Evolutionary conservation across 768 basidiomycete genomes (phyloP).

Genomic region (Termitomyces sp.): DNA sequence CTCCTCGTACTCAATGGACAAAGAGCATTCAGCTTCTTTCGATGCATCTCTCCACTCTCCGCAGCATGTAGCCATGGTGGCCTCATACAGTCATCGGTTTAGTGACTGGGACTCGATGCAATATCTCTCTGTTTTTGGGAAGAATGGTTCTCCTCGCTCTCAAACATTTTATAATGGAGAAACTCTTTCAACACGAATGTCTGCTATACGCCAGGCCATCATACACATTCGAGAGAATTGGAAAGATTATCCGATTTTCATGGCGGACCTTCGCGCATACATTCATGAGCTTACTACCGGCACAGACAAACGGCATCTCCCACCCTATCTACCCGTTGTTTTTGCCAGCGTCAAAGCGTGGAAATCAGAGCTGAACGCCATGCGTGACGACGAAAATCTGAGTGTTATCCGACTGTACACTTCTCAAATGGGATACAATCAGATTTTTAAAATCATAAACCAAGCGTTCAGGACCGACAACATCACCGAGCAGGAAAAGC

Average conservation of each 20-base stretch:
- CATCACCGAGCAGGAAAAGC: conserved; percentile 9
- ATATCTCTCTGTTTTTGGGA: conserved; percentile 9
- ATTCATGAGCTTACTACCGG: conserved; percentile 3
- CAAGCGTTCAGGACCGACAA: conserved; percentile 10
- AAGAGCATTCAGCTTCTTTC: too few relatives aligned
- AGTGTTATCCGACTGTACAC: conserved; percentile 14
- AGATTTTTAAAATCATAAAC: conserved; percentile 13
- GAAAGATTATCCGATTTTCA: conserved; percentile 7
- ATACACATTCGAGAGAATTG: conserved; percentile 11
- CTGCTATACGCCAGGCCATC: conserved; percentile 11
- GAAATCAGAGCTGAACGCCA: background rate
- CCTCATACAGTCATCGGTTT: conserved; percentile 3
- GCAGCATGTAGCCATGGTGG: background rate
- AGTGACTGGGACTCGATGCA: conserved; percentile 12
- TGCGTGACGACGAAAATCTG: conserved; percentile 8
- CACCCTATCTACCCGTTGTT: conserved; percentile 3
- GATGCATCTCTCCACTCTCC: background rate
- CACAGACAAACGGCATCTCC: background rate
- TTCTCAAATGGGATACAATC: conserved; percentile 11
- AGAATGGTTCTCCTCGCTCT: conserved; percentile 3
- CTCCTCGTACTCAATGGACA: background rate
- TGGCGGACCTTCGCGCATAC: conserved; percentile 9
- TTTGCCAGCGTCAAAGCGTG: conserved; percentile 10
- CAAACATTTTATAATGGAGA: conserved; percentile 14
- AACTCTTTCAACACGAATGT: conserved; percentile 8